phyloP scores from a whole-genome alignment of 768 basidiomycete genomes.

The Pisolithus orientalis region DNA sequence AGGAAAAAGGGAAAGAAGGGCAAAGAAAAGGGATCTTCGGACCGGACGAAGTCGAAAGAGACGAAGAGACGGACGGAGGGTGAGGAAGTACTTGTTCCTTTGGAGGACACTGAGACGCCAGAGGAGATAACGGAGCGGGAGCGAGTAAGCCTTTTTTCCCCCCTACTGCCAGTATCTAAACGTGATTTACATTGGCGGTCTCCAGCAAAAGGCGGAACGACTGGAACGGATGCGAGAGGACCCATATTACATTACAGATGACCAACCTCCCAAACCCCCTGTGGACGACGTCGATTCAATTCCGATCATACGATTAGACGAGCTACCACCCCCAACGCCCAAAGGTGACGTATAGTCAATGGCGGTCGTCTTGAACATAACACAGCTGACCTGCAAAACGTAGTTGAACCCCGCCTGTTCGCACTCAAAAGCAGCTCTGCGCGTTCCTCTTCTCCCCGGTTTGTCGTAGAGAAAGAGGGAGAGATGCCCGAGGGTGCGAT shows the following conservation, averaged over 20 bases:
- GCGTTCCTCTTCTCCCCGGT: constrained; percentile 39
- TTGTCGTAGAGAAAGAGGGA: constrained; percentile 68
- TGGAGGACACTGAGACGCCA: constrained; percentile 43
- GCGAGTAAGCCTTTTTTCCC: constrained; percentile 41
- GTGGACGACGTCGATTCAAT: constrained; percentile 81
- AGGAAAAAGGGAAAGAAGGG: constrained; percentile 38
- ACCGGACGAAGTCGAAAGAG: constrained; percentile 30
- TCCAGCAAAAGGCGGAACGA: constrained; percentile 69
- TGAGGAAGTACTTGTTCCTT: constrained; percentile 30
- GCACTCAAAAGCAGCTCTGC: constrained; percentile 38
- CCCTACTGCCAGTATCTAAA: neutral
- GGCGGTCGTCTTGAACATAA: neutral
- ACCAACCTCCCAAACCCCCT: constrained; percentile 33
- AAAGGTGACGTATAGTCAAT: constrained; percentile 20
- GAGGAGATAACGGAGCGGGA: constrained; percentile 59
- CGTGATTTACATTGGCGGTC: constrained; percentile 6
- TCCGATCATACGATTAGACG: constrained; percentile 82
- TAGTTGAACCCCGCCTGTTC: constrained; percentile 36
- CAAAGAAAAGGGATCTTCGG: constrained; percentile 38
- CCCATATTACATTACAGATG: constrained; percentile 85
- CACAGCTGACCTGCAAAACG: constrained; percentile 23
- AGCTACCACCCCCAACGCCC: constrained; percentile 45
- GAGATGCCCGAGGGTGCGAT: constrained; percentile 75
- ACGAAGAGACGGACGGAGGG: constrained; percentile 40
- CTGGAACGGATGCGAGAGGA: constrained; percentile 75